These are phyloP conservation scores for Saturnispora mendoncae DNA, from an alignment of 805 yeast species.

Conservation along the genomic window DNA sequence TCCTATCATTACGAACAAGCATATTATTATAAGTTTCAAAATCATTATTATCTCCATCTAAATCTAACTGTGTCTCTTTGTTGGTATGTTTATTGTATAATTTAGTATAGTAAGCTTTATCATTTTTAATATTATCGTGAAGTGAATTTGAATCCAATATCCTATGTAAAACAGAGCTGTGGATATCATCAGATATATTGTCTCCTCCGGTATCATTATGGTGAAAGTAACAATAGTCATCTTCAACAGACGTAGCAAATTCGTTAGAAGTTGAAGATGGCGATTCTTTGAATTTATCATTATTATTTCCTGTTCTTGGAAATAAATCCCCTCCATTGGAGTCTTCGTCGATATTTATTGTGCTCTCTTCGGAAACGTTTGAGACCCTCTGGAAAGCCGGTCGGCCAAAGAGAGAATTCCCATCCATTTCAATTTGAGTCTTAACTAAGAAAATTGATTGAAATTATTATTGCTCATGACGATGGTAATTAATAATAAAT, in stretches of 20 bases:
- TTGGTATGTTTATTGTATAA: conserved; percentile 21
- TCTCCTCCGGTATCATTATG: not conserved
- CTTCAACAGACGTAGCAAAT: no score
- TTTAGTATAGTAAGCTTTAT: conserved; percentile 18
- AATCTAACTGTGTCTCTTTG: no score
- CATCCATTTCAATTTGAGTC: not conserved
- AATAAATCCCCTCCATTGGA: not conserved
- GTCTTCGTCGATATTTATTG: not conserved
- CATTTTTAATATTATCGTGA: conserved; percentile 7
- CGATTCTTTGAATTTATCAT: not conserved
- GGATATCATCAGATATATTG: conserved; percentile 13
- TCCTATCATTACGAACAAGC: conserved; percentile 21
- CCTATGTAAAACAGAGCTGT: conserved; percentile 19
- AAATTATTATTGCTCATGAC: no score
- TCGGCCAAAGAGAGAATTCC: conserved; percentile 5
- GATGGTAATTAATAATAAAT: conserved; percentile 11
- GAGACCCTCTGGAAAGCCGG: not conserved
- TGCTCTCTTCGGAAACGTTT: not conserved
- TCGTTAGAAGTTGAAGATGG: no score
- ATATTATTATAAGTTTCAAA: conserved; percentile 24
- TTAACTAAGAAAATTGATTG: no score
- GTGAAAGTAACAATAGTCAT: no score
- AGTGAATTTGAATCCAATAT: conserved; percentile 18
- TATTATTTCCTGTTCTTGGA: not conserved
- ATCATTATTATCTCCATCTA: no score